These are phyloP conservation scores for Miscanthus lutarioriparius DNA, from an alignment of 176 grass and related monocot genomes.

Conservation along the genomic window DNA sequence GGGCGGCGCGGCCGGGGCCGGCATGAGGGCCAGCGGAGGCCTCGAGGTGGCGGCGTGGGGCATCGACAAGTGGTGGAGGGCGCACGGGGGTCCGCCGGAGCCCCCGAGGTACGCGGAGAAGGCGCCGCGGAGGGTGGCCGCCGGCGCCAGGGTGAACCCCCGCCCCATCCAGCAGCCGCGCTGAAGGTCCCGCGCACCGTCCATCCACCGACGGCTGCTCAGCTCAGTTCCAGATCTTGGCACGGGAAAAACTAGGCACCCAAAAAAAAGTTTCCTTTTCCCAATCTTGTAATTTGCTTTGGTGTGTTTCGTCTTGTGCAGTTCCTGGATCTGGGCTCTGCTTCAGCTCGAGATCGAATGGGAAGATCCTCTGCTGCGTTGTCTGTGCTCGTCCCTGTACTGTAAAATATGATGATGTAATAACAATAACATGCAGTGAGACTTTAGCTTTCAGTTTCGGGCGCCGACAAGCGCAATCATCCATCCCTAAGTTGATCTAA, in stretches of 20 bases:
- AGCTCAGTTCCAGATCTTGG: background rate
- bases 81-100: slow-evolving; percentile 40
- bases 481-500: too few species aligned
- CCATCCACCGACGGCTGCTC: background rate
- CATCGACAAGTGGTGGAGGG: slow-evolving; percentile 51
- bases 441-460: background rate
- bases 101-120: slow-evolving; percentile 49
- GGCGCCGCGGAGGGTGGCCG: slow-evolving; percentile 40
- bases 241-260: background rate
- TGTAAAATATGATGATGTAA: too few species aligned
- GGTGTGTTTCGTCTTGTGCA: background rate
- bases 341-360: background rate
- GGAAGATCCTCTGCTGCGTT: too few species aligned
- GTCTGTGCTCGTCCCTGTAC: too few species aligned
- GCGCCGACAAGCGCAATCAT: too few species aligned
- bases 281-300: background rate
- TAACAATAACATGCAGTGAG: background rate
- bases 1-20: background rate
- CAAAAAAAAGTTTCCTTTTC: background rate
- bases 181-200: background rate
- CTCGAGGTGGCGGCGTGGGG: slow-evolving; percentile 48
- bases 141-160: slow-evolving; percentile 43
- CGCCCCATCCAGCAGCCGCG: slow-evolving; percentile 60
- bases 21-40: background rate
- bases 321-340: background rate